Evolutionary conservation across 2,329 filamentous ascomycete genomes (phyloP), one percentile per base, ranked within the genome.

Genomic region (Sphaerostilbella broomeana): DNA sequence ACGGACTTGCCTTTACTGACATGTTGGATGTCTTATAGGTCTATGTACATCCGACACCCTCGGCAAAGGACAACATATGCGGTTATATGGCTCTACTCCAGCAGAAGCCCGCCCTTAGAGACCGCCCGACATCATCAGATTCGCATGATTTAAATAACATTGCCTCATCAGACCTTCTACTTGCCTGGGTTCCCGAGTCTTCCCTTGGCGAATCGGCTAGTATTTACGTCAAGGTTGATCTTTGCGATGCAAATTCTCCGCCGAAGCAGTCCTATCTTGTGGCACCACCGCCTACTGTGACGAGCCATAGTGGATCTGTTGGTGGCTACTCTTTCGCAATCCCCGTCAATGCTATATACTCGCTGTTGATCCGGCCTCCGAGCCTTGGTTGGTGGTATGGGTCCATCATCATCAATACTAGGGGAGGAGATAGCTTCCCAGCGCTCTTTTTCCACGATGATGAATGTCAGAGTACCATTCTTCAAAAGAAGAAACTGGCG

Each of bases 361-460:
- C 86, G 19, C 72, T 98, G 5, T 72, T 95, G 6, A 81, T 98
- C 26, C 79, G 92, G 2, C 90, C 90, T 4, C 94, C 92, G 5
- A 95, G 87, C 58, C 65, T 95, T 6, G 94, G 92, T 12, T 98
- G 92, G 94, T 98, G 92, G 92, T 95, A 94, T 59, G 92, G 92
- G 22, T 95, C 88, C 47, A 65, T 98, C 19, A 83, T 98, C 42
- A 86, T 98, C 66, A 98, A 98, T 59, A 87, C 86, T 1, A 73
- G 85, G 10, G 80, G 84, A 1, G 94, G 94, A 4, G 89, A 97
- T 58, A 92, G 86, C 58, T 95, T 97, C 51, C 92, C 92, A 0
- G 88, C 92, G 0, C 68, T 98, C 2, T 98, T 98, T 66, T 98
- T 98, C 65, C 92, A 98, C 59, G 92, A 98, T 56, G 88, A 81